Conservation (phyloP, 106 monocot genomes). For the Amphibolis antarctica region DNA sequence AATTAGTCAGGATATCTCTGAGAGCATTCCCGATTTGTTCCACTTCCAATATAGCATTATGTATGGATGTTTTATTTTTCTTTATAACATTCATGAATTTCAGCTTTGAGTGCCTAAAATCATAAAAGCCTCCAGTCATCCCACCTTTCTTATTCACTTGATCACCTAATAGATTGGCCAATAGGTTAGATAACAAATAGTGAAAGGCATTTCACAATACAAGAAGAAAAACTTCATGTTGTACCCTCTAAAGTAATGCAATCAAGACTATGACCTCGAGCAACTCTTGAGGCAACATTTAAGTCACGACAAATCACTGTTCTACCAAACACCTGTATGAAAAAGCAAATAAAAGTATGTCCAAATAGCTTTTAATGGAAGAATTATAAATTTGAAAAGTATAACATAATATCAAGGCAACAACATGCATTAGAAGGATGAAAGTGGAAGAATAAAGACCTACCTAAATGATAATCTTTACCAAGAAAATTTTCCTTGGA, state of each 20-base stretch:
- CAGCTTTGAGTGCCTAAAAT: conserved; percentile 75
- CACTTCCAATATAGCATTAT: conserved; percentile 36
- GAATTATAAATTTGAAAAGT: no score
- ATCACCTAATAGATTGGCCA: conserved; percentile 48
- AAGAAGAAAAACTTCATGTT: background rate
- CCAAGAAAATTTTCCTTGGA: background rate
- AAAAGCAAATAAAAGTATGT: background rate
- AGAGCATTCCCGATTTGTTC: conserved; percentile 60
- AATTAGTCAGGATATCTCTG: conserved; percentile 66
- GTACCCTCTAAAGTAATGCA: conserved; percentile 92
- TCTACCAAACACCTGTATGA: conserved; percentile 80
- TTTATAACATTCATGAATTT: conserved; percentile 75
- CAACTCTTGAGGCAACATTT: conserved; percentile 88
- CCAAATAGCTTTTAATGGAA: background rate
- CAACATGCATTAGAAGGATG: no score
- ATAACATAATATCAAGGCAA: no score
- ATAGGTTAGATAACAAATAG: background rate
- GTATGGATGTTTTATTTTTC: conserved; percentile 52
- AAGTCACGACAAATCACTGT: conserved; percentile 93
- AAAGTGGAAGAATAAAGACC: background rate
- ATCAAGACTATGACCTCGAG: conserved; percentile 66
- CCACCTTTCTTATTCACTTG: conserved; percentile 99
- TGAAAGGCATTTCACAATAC: background rate
- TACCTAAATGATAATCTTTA: background rate
- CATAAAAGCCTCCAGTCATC: conserved; percentile 99